Percentiles rank a stretch among this genome's conserved stretches.
Evolutionary conservation across 2,329 filamentous ascomycete species (phyloP).

Genomic region (Aspergillus awamori): DNA sequence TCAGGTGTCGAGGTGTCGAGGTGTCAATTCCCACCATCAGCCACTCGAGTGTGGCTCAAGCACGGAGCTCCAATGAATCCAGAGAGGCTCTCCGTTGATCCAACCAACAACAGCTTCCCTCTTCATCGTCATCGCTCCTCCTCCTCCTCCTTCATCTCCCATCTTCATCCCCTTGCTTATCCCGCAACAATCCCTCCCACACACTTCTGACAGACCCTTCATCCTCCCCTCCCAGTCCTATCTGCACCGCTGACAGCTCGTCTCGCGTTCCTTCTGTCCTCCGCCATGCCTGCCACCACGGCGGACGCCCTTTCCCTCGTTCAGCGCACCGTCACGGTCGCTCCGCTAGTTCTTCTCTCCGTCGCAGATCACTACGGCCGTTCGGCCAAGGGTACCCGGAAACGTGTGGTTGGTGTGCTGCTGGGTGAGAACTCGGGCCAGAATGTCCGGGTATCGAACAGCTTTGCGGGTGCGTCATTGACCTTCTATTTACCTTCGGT

Average conservation of each 20-base stretch:
- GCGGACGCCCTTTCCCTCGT: slow-evolving; percentile 95
- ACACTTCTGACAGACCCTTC: not conserved
- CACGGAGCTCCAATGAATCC: slow-evolving; percentile 20
- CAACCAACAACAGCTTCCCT: slow-evolving; percentile 17
- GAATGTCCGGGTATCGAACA: slow-evolving; percentile 96
- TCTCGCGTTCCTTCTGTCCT: slow-evolving; percentile 13
- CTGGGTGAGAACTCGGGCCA: slow-evolving; percentile 95
- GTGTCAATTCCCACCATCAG: not conserved
- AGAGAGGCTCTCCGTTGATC: slow-evolving; percentile 15
- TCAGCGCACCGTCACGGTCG: slow-evolving; percentile 92
- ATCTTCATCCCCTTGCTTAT: not conserved
- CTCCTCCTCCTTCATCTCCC: not conserved
- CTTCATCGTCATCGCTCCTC: not conserved
- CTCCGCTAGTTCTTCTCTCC: slow-evolving; percentile 94
- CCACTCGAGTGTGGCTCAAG: slow-evolving; percentile 18
- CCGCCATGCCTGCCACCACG: slow-evolving; percentile 89
- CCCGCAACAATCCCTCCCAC: not conserved
- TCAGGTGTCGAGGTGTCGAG: not conserved
- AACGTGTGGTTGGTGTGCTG: slow-evolving; percentile 90
- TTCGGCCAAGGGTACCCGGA: slow-evolving; percentile 82
- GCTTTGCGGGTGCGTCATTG: slow-evolving; percentile 78
- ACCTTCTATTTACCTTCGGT: slow-evolving; percentile 8
- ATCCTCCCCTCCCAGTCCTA: not conserved
- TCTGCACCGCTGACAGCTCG: not conserved
- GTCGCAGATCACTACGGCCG: slow-evolving; percentile 98